Conservation (phyloP, 2,329 filamentous ascomycete species). For the Neofusicoccum cordaticola region DNA sequence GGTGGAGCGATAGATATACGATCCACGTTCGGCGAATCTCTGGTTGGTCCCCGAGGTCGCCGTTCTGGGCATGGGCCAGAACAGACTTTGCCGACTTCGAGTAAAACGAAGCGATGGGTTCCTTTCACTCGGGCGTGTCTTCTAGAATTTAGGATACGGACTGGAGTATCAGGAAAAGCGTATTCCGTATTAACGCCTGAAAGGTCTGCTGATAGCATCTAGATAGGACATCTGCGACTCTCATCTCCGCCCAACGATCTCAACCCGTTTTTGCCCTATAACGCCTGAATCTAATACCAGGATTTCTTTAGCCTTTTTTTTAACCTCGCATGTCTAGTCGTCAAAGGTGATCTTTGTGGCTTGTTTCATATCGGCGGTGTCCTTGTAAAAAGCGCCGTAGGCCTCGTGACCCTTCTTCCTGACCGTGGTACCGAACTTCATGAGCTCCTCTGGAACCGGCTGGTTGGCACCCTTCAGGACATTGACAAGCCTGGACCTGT, state of each 20-base stretch:
- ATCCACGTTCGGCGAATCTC: not conserved
- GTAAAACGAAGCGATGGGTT: not conserved
- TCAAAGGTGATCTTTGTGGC: constrained; percentile 93
- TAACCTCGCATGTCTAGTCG: constrained; percentile 20
- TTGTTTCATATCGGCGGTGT: constrained; percentile 77
- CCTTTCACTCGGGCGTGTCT: not conserved
- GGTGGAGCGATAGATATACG: constrained; percentile 11
- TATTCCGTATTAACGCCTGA: not conserved
- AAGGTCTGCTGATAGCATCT: not conserved
- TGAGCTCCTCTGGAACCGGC: constrained; percentile 79
- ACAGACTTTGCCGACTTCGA: not conserved
- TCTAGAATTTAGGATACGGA: not conserved
- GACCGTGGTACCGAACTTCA: constrained; percentile 96
- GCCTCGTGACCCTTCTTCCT: constrained; percentile 98
- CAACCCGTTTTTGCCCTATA: not conserved
- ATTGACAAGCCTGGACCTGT: constrained; percentile 71
- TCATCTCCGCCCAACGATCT: not conserved
- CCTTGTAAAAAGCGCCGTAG: constrained; percentile 94
- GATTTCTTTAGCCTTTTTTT: not conserved
- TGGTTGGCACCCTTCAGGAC: constrained; percentile 93
- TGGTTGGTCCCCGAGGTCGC: constrained; percentile 4
- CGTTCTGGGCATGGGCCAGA: not conserved
- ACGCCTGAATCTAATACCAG: constrained; percentile 1
- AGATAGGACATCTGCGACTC: not conserved
- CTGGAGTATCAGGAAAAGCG: not conserved